Evolutionary conservation across 805 yeast genomes (phyloP), one percentile per base, ranked within the genome.

Genomic region (Wickerhamomyces ciferrii): DNA sequence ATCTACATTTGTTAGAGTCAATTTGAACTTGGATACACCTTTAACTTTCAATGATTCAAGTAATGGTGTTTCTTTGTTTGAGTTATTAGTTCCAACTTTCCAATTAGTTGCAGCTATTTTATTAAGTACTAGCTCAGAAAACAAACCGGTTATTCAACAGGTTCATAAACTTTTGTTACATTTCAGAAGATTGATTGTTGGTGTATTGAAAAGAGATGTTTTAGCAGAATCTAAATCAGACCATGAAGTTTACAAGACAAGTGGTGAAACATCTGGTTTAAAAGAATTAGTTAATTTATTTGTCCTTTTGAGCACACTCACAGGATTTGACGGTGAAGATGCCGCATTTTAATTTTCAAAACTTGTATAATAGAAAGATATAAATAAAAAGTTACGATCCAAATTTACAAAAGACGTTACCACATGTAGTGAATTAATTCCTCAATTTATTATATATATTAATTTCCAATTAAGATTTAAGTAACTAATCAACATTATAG

Each of bases 61-160:
- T 7, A 58, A 56, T 32, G 65, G 60, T 1, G 54, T 84, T 4
- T 81, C 90, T 0, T 69, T 79, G 43, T 82, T 79, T 59, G 95
- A 87, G 48, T 66, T 87, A 18, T 69, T 87, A 37, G 74, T 83
- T 31, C 94, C 96, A 0, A 70, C 84, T 2, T 84, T 88, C 61
- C 96, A 87, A 56, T 66, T 89, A 41, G 69, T 88, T 3, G 64
- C 81, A 10, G 81, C 95, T 0, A 68, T 86, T 8, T 66, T 85
- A 4, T 67, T 90, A 10, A 79, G 95, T 2, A 76, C 87, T 71
- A 96, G 96, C 0, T 83, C 91, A 5, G 81, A 83, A 39, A 87
- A 87, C 62, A 74, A 71, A 48, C 71, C 76, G 1, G 81, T 85
- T 15, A 69, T 81, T 10, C 58, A 63, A 7, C 81, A 77, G 52